Evolutionary conservation across 1,139 yeast genomes (phyloP).

Genomic region (Cylindricascospora bacillispora): DNA sequence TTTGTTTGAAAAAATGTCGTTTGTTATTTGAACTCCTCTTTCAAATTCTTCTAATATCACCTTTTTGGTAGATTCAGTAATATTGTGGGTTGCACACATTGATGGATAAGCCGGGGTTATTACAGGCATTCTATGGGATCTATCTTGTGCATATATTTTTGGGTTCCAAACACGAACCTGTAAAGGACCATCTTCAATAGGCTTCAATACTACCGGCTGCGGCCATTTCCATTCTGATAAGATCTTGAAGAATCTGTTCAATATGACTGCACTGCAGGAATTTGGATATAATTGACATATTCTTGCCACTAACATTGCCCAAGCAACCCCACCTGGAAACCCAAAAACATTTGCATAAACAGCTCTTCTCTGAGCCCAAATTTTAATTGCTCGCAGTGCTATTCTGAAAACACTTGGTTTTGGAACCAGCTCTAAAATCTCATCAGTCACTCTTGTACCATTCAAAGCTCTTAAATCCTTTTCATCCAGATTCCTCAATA

Average conservation of each 20-base stretch:
- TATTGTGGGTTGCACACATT: slow-evolving; percentile 98
- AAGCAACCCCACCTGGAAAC: slow-evolving; percentile 98
- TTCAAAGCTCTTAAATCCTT: slow-evolving; percentile 77
- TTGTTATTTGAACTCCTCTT: slow-evolving; percentile 62
- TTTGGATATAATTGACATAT: slow-evolving; percentile 94
- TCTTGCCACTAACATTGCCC: slow-evolving; percentile 98
- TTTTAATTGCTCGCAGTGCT: slow-evolving; percentile 80
- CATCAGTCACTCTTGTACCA: slow-evolving; percentile 97
- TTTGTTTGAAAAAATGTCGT: slow-evolving; percentile 51
- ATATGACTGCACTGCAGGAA: slow-evolving; percentile 84
- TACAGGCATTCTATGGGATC: slow-evolving; percentile 94
- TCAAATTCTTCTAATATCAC: slow-evolving; percentile 63
- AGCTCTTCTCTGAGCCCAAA: slow-evolving; percentile 96
- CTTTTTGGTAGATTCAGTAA: slow-evolving; percentile 73
- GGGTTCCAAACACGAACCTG: slow-evolving; percentile 98
- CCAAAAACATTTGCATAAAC: slow-evolving; percentile 91
- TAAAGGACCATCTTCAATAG: slow-evolving; percentile 91
- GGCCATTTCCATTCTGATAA: slow-evolving; percentile 96
- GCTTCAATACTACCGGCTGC: slow-evolving; percentile 85
- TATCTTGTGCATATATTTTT: slow-evolving; percentile 70
- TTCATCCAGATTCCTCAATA: slow-evolving; percentile 78
- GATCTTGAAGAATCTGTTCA: slow-evolving; percentile 77
- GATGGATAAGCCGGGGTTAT: slow-evolving; percentile 98
- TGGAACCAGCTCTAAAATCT: slow-evolving; percentile 77
- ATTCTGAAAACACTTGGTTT: slow-evolving; percentile 87